phyloP scores from a whole-genome alignment of 805 yeast genomes.

The Ogataea neopini region DNA sequence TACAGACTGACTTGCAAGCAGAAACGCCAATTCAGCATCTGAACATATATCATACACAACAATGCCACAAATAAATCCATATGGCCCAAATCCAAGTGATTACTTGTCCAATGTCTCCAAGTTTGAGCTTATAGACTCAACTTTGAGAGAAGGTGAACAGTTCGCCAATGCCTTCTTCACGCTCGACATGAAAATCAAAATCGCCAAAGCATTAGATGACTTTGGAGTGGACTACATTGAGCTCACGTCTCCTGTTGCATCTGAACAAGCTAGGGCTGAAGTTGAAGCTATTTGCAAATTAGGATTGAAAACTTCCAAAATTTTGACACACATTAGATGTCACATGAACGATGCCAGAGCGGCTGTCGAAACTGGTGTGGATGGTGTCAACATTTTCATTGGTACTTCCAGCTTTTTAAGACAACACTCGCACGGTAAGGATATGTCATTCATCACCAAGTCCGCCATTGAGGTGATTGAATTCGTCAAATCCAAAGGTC shows the following conservation, averaged over 20 bases:
- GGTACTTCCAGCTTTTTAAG: conserved; percentile 60
- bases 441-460: conserved; percentile 59
- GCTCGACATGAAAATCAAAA: conserved; percentile 55
- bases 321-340: conserved; percentile 60
- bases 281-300: conserved; percentile 61
- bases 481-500: conserved; percentile 59
- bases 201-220: conserved; percentile 61
- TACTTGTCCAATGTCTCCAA: conserved; percentile 53
- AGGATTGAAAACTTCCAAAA: conserved; percentile 54
- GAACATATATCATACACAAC: neutral
- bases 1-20: neutral
- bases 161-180: conserved; percentile 63
- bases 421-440: conserved; percentile 60
- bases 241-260: conserved; percentile 59
- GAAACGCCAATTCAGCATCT: neutral
- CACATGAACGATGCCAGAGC: conserved; percentile 62
- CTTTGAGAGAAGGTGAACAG: conserved; percentile 65
- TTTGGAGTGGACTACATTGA: conserved; percentile 64
- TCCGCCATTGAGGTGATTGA: conserved; percentile 59
- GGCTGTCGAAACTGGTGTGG: conserved; percentile 64
- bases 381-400: conserved; percentile 61
- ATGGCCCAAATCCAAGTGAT: conserved; percentile 61
- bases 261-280: conserved; percentile 57
- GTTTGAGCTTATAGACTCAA: conserved; percentile 56
- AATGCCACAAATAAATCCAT: conserved; percentile 44